phyloP scores from a whole-genome alignment of 305 asterid species.

The Plantago coronopus region DNA sequence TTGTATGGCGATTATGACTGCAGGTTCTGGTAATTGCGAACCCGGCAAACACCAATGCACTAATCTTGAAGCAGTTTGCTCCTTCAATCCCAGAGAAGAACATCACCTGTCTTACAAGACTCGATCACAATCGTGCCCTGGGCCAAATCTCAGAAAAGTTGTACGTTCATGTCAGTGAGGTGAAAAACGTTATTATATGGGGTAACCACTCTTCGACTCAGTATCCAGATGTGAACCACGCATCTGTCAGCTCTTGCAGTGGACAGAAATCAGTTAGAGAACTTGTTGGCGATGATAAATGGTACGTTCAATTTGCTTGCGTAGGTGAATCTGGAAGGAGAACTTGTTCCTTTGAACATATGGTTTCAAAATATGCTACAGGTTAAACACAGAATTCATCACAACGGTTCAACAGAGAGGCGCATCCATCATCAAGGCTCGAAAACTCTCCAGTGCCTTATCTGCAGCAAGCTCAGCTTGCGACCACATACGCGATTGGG shows the following conservation, averaged over 20 bases:
- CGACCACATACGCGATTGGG: slow-evolving; percentile 85
- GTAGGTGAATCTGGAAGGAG: too few relatives aligned
- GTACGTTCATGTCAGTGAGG: slow-evolving; percentile 52
- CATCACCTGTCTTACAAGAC: slow-evolving; percentile 81
- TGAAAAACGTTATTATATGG: slow-evolving; percentile 77
- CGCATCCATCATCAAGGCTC: slow-evolving; percentile 65
- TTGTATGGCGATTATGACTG: neutral
- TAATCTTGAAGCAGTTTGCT: slow-evolving; percentile 68
- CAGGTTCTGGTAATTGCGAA: slow-evolving; percentile 89
- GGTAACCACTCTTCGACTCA: slow-evolving; percentile 93
- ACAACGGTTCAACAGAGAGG: slow-evolving; percentile 67
- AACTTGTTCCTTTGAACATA: too few relatives aligned
- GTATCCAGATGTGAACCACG: slow-evolving; percentile 77
- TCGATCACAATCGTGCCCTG: slow-evolving; percentile 83
- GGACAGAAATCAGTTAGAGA: slow-evolving; percentile 46
- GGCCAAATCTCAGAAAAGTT: slow-evolving; percentile 64
- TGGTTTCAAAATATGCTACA: slow-evolving; percentile 16
- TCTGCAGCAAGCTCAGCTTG: slow-evolving; percentile 89
- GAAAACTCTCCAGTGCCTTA: slow-evolving; percentile 76
- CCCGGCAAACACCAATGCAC: slow-evolving; percentile 89
- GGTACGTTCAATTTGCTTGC: slow-evolving; percentile 32
- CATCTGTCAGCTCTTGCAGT: slow-evolving; percentile 35
- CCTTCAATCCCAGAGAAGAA: slow-evolving; percentile 69
- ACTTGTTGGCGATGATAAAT: slow-evolving; percentile 49
- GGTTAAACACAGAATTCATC: slow-evolving; percentile 65